phyloP scores from a whole-genome alignment of 805 yeast species.

The Pichia kluyveri region DNA sequence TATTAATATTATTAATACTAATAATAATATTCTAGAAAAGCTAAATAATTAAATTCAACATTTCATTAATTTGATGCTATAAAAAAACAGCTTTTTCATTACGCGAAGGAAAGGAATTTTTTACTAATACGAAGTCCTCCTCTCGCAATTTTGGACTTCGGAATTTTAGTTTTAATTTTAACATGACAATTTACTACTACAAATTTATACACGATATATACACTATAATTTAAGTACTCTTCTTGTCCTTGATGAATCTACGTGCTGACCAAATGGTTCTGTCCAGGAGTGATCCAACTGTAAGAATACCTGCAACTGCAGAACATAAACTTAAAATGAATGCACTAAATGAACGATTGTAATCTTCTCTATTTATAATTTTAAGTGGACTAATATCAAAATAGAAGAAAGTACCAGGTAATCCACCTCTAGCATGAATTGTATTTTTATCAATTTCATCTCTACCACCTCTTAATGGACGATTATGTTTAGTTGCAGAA shows the following conservation, averaged over 20 bases:
- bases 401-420: slow-evolving; percentile 80
- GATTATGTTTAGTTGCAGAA: slow-evolving; percentile 78
- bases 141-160: no score
- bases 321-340: slow-evolving; percentile 77
- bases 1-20: no score
- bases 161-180: no score
- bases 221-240: slow-evolving; percentile 30
- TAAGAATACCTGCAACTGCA: slow-evolving; percentile 86
- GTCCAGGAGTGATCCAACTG: slow-evolving; percentile 86
- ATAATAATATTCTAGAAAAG: no score
- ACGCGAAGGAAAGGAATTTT: no score
- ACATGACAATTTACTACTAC: no score
- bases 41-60: no score
- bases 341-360: slow-evolving; percentile 70
- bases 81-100: no score
- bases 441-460: slow-evolving; percentile 91
- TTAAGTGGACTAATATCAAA: slow-evolving; percentile 92
- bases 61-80: no score
- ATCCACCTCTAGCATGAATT: slow-evolving; percentile 72
- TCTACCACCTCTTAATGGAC: slow-evolving; percentile 78
- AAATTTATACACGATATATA: no score
- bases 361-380: slow-evolving; percentile 74
- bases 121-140: no score
- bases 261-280: slow-evolving; percentile 86
- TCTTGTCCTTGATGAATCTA: slow-evolving; percentile 60